Conservation (phyloP, 176 grass and related monocot genomes). For the Areca catechu region DNA sequence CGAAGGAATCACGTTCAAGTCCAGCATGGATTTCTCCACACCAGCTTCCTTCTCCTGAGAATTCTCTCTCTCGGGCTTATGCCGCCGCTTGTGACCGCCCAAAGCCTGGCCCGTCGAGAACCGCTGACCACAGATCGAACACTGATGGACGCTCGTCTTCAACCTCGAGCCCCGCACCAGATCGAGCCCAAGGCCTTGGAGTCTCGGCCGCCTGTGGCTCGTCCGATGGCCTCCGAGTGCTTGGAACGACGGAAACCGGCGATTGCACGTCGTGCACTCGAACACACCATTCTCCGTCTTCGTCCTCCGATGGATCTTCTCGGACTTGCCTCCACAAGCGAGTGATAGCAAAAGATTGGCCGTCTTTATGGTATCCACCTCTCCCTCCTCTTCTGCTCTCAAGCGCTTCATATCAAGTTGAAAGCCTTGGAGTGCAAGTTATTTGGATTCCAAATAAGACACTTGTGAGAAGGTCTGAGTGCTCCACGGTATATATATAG, state of each 20-base stretch:
- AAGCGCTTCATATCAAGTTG: too few species aligned
- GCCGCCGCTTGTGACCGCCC: constrained; percentile 36
- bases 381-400: too few species aligned
- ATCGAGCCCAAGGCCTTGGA: constrained; percentile 33
- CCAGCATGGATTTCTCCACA: too few species aligned
- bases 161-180: constrained; percentile 14
- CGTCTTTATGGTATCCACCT: not conserved
- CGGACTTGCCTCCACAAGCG: constrained; percentile 28
- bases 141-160: constrained; percentile 19
- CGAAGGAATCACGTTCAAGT: too few species aligned
- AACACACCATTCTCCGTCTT: constrained; percentile 22
- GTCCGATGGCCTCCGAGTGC: constrained; percentile 65
- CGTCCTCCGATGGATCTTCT: not conserved
- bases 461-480: too few species aligned
- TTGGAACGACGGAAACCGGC: constrained; percentile 46
- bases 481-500: too few species aligned
- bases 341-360: constrained; percentile 33
- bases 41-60: too few species aligned
- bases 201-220: constrained; percentile 44
- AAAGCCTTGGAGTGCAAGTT: too few species aligned
- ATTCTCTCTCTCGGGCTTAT: not conserved
- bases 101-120: too few species aligned
- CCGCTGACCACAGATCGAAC: too few species aligned
- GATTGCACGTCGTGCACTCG: constrained; percentile 48
- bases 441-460: too few species aligned